Evolutionary conservation across 345 rosid genomes (phyloP).

Genomic region (Eucalyptus urophylla): DNA sequence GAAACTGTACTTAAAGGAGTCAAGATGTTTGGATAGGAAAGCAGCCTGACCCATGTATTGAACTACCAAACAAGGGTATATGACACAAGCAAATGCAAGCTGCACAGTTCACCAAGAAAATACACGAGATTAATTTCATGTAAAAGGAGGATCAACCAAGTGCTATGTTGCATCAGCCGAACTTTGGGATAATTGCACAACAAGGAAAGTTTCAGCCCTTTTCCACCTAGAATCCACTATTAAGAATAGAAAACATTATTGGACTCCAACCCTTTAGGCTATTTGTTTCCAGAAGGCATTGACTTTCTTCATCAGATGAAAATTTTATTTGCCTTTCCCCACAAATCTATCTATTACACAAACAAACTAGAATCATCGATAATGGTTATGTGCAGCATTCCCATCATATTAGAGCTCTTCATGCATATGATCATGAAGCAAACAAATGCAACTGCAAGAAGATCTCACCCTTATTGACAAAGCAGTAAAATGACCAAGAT

Average conservation of each 20-base stretch:
- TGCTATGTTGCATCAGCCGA: not conserved
- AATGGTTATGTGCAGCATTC: not conserved
- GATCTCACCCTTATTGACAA: constrained; percentile 61
- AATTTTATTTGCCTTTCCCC: not conserved
- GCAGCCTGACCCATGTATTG: constrained; percentile 99
- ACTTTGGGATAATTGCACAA: not conserved
- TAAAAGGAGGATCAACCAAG: not conserved
- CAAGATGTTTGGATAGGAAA: constrained; percentile 59
- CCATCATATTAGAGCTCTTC: not conserved
- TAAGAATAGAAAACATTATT: not conserved
- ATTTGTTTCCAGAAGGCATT: not conserved
- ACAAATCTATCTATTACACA: not conserved
- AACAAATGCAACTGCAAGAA: not conserved
- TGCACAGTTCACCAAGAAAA: constrained; percentile 7
- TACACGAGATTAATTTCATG: not conserved
- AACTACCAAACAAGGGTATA: constrained; percentile 90
- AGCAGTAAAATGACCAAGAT: constrained; percentile 94
- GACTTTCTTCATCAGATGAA: not conserved
- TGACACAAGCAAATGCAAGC: constrained; percentile 63
- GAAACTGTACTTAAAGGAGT: constrained; percentile 37
- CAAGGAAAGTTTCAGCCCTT: not conserved
- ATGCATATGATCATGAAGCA: not conserved
- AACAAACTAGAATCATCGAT: not conserved
- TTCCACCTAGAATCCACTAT: not conserved
- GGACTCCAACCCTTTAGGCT: not conserved